These are phyloP conservation scores for Anthracocystis panici-leucophaei DNA, from an alignment of 1,284 basidiomycete genomes.

Conservation along the genomic window DNA sequence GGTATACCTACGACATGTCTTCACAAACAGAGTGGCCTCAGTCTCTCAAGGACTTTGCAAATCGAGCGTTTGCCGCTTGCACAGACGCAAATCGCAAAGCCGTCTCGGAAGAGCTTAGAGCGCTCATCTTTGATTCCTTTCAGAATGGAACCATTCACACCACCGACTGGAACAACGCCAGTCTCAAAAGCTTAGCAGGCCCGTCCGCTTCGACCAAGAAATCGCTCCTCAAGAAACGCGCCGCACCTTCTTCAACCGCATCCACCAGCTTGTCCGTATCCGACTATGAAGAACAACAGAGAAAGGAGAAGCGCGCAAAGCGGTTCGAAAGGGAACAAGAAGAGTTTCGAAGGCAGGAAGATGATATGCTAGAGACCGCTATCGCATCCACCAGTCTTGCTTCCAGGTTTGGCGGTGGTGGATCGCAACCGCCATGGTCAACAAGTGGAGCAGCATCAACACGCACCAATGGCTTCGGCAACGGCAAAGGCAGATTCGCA, in stretches of 20 bases:
- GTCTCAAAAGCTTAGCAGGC: constrained; percentile 79
- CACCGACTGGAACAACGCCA: constrained; percentile 84
- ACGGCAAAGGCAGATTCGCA: constrained; percentile 14
- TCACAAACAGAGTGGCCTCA: constrained; percentile 59
- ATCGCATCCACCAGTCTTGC: constrained; percentile 53
- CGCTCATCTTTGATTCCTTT: constrained; percentile 70
- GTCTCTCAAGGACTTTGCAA: constrained; percentile 64
- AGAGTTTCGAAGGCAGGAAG: constrained; percentile 52
- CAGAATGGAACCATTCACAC: constrained; percentile 82
- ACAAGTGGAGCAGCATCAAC: constrained; percentile 11
- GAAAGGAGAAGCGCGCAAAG: constrained; percentile 65
- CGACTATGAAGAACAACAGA: constrained; percentile 54
- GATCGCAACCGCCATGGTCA: constrained; percentile 27
- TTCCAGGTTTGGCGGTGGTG: constrained; percentile 41
- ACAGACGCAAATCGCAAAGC: constrained; percentile 69
- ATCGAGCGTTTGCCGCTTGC: constrained; percentile 63
- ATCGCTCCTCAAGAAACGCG: constrained; percentile 45
- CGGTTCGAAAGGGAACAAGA: constrained; percentile 66
- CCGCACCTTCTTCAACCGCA: constrained; percentile 12
- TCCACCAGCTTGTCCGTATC: constrained; percentile 3
- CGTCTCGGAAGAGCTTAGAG: constrained; percentile 71
- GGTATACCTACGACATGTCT: constrained; percentile 20
- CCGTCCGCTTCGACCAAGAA: constrained; percentile 17
- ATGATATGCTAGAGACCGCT: constrained; percentile 52
- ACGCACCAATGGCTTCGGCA: constrained; percentile 11